phyloP scores from a whole-genome alignment of 441 rosid species.

The Omphalea diandra region DNA sequence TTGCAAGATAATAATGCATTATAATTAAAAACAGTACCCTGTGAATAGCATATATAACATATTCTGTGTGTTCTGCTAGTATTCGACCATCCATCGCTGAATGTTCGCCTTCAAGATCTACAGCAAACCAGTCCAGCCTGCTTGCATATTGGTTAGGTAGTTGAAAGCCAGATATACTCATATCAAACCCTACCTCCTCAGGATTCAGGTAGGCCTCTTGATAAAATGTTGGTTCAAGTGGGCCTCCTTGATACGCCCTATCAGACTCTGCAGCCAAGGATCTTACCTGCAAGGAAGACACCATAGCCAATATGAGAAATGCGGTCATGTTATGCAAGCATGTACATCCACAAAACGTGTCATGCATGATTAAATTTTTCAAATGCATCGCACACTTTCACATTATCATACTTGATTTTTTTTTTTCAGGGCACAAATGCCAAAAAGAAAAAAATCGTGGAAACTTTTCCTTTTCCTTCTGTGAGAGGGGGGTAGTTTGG shows the following conservation, averaged over 20 bases:
- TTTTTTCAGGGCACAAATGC: background rate
- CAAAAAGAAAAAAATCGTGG: background rate
- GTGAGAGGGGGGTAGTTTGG: background rate
- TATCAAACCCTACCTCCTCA: conserved; percentile 50
- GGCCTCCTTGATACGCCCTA: conserved; percentile 87
- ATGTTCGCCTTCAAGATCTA: conserved; percentile 99
- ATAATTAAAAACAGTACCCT: conserved; percentile 53
- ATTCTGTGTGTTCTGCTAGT: conserved; percentile 95
- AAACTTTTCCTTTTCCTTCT: background rate
- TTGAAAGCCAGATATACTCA: conserved; percentile 41
- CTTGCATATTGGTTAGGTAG: conserved; percentile 60
- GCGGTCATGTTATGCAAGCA: too few relatives aligned
- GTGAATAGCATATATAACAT: conserved; percentile 94
- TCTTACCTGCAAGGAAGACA: conserved; percentile 59
- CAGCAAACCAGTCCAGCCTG: conserved; percentile 93
- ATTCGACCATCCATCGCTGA: conserved; percentile 99
- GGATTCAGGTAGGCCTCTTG: conserved; percentile 58
- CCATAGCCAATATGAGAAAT: conserved; percentile 7
- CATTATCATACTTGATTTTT: background rate
- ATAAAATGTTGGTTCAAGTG: conserved; percentile 75
- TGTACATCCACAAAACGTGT: too few relatives aligned
- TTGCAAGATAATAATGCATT: conserved; percentile 20
- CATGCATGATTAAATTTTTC: background rate
- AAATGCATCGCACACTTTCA: background rate
- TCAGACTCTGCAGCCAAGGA: conserved; percentile 97